Evolutionary conservation across 495 filamentous ascomycete genomes (phyloP).

Genomic region (Trichoderma reesei): DNA sequence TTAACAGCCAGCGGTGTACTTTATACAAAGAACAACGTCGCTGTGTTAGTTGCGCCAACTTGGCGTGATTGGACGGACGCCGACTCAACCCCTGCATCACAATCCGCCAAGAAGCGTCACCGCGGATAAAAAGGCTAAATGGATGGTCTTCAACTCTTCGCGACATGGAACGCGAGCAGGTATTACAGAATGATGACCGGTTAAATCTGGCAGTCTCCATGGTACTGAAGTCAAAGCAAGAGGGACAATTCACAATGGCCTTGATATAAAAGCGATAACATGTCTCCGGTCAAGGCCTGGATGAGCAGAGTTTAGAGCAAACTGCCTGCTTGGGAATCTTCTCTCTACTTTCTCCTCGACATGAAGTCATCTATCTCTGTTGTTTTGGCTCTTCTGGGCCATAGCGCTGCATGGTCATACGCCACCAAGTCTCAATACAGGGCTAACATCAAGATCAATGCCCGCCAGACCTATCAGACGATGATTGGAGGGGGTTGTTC

Average conservation of each 20-base stretch:
- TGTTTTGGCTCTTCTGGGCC: neutral
- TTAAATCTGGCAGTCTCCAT: neutral
- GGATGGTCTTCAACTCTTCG: neutral
- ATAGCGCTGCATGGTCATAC: neutral
- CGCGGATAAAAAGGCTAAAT: constrained; percentile 7
- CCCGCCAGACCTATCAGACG: constrained; percentile 27
- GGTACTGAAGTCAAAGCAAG: neutral
- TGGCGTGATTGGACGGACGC: too few relatives aligned
- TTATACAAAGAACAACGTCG: too few relatives aligned
- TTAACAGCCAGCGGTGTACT: too few relatives aligned
- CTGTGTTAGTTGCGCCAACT: too few relatives aligned
- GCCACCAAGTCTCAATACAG: neutral
- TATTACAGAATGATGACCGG: neutral
- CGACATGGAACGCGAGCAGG: neutral
- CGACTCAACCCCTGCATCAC: neutral
- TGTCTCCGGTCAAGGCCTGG: neutral
- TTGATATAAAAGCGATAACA: neutral
- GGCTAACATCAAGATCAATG: constrained; percentile 25
- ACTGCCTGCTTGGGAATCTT: neutral
- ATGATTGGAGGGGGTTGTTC: constrained; percentile 38
- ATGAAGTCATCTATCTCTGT: neutral
- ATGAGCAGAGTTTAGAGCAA: neutral
- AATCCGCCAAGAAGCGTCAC: neutral
- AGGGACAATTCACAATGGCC: neutral
- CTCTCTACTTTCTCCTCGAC: neutral